Base-by-base conservation (phyloP, 2,329 filamentous ascomycete species). In the Colletotrichum scovillei region DNA sequence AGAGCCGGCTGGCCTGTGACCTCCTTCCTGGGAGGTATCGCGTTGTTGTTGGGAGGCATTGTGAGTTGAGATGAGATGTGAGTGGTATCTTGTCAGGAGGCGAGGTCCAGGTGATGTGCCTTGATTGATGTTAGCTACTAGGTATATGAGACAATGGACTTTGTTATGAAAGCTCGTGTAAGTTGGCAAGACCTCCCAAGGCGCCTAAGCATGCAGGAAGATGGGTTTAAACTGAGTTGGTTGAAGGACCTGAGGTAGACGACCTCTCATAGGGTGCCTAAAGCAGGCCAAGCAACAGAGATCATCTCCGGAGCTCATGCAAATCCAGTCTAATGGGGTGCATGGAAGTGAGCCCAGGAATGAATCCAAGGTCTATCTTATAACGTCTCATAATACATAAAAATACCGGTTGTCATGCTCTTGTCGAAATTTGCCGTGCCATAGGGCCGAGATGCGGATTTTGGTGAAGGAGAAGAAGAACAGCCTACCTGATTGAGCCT, bases 41-140 rank as follows among this genome's bases (percentile, higher is more conserved):
- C 92, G 4, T 92, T 92, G 76, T 94, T 96, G 84, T 98, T 98
- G 86, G 97, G 95, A 30, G 95, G 94, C 95, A 98, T 98, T 63
- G 22, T 83, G 38, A 35, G 19, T 49, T n/a, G 12, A 16, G 24
- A 16, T 68, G 24, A 35, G 35, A 62, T 56, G 38, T 30, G 26
- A 69, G 19, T 22, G 30, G 53, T 49, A 3, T 12, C 16, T 30
- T 38, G 52, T 30, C 64, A 60, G 24, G 5, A 14, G 24, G n/a
- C 19, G 12, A 16, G 55, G 16, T 28, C 32, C 57, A 22, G 70
- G 46, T 38, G 49, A 14, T 12, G 26, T 67, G 57, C 32, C 67
- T 70, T 22, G n/a, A 38, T 35, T 4, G 67, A 32, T 55, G 67
- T 57, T 66, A 59, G 66, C 26, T 24, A 59, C 58, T 63, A 59